Conservation (phyloP, 2,329 filamentous ascomycete species). For the Tolypocladium inflatum region DNA sequence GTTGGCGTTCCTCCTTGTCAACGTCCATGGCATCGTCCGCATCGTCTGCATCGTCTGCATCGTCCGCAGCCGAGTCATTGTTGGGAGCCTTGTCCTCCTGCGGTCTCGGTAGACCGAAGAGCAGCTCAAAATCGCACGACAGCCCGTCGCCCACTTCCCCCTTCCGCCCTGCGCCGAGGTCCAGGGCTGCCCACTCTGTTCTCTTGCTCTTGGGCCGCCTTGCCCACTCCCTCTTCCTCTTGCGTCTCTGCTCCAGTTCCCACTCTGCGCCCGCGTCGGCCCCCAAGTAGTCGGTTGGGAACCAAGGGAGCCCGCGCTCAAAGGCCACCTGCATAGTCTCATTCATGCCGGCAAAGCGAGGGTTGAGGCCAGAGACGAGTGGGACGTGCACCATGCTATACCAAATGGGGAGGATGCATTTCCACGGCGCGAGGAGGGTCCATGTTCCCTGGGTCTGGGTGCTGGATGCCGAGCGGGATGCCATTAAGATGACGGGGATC, state of each 20-base stretch:
- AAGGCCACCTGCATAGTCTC: slow-evolving; percentile 75
- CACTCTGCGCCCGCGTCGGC: slow-evolving; percentile 71
- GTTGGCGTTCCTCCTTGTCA: slow-evolving; percentile 10
- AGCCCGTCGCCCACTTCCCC: slow-evolving; percentile 79
- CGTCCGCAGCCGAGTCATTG: slow-evolving; percentile 2
- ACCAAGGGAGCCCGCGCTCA: slow-evolving; percentile 70
- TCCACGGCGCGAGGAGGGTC: slow-evolving; percentile 84
- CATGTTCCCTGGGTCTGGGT: slow-evolving; percentile 57
- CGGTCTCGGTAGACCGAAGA: slow-evolving; percentile 35
- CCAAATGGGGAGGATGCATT: slow-evolving; percentile 80
- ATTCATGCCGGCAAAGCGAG: slow-evolving; percentile 71
- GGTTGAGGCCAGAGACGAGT: slow-evolving; percentile 68
- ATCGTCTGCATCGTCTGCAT: slow-evolving; percentile 9
- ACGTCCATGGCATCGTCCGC: slow-evolving; percentile 23
- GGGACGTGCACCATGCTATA: slow-evolving; percentile 76
- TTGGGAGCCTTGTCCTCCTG: slow-evolving; percentile 1
- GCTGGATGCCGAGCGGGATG: slow-evolving; percentile 39
- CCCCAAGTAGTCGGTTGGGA: slow-evolving; percentile 75
- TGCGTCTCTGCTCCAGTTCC: slow-evolving; percentile 59
- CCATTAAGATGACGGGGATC: slow-evolving; percentile 68
- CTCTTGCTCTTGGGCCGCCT: slow-evolving; percentile 74
- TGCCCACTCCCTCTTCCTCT: slow-evolving; percentile 70
- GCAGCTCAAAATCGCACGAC: slow-evolving; percentile 70
- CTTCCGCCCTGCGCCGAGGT: slow-evolving; percentile 62
- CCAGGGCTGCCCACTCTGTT: slow-evolving; percentile 62